These are phyloP conservation scores for Termitomyces sp. DNA, from an alignment of 768 basidiomycete species.

Conservation along the genomic window DNA sequence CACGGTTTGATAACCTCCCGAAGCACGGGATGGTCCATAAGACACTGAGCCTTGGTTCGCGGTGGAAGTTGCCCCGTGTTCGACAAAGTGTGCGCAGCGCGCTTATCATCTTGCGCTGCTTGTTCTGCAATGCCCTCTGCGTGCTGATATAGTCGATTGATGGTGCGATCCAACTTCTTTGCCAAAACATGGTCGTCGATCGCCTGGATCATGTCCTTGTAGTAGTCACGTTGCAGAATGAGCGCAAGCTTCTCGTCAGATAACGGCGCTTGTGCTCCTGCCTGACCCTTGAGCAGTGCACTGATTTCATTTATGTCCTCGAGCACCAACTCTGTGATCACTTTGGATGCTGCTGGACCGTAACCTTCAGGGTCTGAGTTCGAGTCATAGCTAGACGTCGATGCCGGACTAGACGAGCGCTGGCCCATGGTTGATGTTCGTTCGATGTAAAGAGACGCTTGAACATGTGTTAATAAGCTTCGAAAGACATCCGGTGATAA, in stretches of 20 bases:
- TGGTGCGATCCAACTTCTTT: conserved; percentile 4
- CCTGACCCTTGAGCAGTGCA: conserved; percentile 13
- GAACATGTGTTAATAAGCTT: not conserved
- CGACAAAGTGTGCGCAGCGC: conserved; percentile 6
- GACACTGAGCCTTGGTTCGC: conserved; percentile 9
- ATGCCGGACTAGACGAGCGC: not conserved
- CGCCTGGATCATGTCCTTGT: not conserved
- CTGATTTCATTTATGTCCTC: conserved; percentile 9
- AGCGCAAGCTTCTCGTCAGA: conserved; percentile 18
- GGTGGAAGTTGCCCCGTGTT: conserved; percentile 6
- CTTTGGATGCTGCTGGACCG: not conserved
- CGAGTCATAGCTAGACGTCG: not conserved
- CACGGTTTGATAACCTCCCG: not conserved
- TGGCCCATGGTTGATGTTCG: not conserved
- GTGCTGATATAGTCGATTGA: conserved; percentile 8
- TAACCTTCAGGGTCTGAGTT: not conserved
- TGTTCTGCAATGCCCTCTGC: conserved; percentile 4
- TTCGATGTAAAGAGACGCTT: not conserved
- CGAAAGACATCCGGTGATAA: not conserved
- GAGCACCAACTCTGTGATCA: conserved; percentile 1
- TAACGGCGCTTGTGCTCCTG: conserved; percentile 8
- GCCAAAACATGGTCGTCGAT: conserved; percentile 10
- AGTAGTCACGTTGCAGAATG: conserved; percentile 5
- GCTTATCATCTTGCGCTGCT: conserved; percentile 13
- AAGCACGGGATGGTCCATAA: conserved; percentile 6